Evolutionary conservation across 106 monocot genomes (phyloP).

Genomic region (Dendrobium huoshanense): DNA sequence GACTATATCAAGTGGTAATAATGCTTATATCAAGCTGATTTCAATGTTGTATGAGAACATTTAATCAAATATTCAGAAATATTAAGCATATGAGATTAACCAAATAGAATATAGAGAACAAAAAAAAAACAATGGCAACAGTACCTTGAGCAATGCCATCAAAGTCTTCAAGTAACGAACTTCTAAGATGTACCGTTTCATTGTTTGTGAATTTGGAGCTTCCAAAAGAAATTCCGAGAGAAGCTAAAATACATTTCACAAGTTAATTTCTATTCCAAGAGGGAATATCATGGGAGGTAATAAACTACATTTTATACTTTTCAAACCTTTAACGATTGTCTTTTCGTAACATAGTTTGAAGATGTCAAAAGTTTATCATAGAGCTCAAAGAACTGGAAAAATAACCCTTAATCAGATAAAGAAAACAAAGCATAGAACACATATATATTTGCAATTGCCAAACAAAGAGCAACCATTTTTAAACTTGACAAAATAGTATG

Average conservation of each 20-base stretch:
- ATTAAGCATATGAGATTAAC: neutral
- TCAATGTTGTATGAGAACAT: neutral
- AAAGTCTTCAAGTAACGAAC: slow-evolving; percentile 57
- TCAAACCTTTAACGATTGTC: slow-evolving; percentile 95
- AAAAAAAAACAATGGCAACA: neutral
- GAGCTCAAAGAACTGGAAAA: slow-evolving; percentile 86
- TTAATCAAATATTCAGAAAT: neutral
- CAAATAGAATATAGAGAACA: neutral
- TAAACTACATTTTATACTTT: neutral
- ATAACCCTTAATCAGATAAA: slow-evolving; percentile 16
- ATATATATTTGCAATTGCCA: neutral
- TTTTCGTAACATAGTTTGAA: slow-evolving; percentile 87
- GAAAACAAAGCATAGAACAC: neutral
- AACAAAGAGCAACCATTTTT: neutral
- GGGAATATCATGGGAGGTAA: neutral
- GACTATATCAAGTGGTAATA: neutral
- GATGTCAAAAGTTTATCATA: slow-evolving; percentile 77
- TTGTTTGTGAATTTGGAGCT: slow-evolving; percentile 76
- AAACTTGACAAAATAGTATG: neutral
- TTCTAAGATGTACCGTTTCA: slow-evolving; percentile 93
- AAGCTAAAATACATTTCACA: slow-evolving; percentile 40
- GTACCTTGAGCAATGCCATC: slow-evolving; percentile 87
- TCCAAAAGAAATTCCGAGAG: slow-evolving; percentile 97
- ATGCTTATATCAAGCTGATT: neutral
- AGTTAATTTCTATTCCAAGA: neutral